Percentiles rank a stretch among this genome's conserved stretches.
phyloP scores from a whole-genome alignment of 805 yeast species.

The Torulaspora delbrueckii region DNA sequence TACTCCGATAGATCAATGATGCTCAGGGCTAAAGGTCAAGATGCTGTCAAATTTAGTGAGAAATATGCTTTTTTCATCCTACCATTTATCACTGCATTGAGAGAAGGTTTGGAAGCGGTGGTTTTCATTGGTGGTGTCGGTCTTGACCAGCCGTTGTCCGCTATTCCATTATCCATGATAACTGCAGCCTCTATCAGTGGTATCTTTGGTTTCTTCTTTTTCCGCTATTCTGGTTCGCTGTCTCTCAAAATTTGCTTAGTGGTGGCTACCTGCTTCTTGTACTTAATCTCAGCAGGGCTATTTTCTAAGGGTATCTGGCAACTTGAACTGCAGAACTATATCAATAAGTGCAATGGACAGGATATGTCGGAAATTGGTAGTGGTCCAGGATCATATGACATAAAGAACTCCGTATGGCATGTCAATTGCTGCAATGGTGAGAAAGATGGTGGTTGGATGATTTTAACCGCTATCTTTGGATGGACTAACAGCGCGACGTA shows the following conservation, averaged over 20 bases:
- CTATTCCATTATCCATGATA: conserved; percentile 60
- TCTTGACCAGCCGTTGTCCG: conserved; percentile 59
- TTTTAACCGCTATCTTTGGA: conserved; percentile 80
- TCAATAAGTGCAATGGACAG: conserved; percentile 68
- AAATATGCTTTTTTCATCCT: conserved; percentile 68
- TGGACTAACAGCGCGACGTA: conserved; percentile 95
- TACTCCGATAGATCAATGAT: conserved; percentile 30
- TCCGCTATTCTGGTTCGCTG: conserved; percentile 72
- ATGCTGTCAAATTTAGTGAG: conserved; percentile 40
- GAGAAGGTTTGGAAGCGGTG: conserved; percentile 90
- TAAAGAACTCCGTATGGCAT: conserved; percentile 79
- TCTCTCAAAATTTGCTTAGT: conserved; percentile 72
- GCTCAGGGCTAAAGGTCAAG: conserved; percentile 19
- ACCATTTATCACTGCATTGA: conserved; percentile 78
- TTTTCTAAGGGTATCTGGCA: conserved; percentile 89
- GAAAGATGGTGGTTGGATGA: conserved; percentile 91
- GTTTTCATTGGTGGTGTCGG: conserved; percentile 89
- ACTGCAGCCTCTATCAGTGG: conserved; percentile 57
- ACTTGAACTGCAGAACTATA: conserved; percentile 72
- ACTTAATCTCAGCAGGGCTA: conserved; percentile 81
- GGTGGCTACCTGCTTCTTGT: conserved; percentile 71
- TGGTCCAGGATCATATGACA: conserved; percentile 91
- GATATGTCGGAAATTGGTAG: conserved; percentile 86
- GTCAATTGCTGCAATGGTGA: conserved; percentile 92
- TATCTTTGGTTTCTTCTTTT: conserved; percentile 60